Base-by-base conservation (phyloP, 2,329 filamentous ascomycete genomes). In the Neopestalotiopsis sp. region DNA sequence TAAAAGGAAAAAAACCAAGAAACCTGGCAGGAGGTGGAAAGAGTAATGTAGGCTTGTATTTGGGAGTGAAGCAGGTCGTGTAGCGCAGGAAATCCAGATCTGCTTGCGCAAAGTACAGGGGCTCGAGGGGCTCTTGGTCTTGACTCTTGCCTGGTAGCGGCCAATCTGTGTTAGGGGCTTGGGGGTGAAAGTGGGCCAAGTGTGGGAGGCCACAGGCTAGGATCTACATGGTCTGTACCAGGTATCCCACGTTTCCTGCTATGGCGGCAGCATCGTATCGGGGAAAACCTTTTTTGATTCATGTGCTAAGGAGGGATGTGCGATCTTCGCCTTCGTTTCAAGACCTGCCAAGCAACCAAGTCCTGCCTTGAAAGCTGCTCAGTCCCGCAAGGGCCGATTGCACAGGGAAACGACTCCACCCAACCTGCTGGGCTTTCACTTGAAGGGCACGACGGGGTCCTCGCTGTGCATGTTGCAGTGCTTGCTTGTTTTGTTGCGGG, bases 281-380 rank as follows among this genome's bases (percentile, higher is more conserved):
- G 59, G 59, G 59, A 59, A 59, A 62, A 62, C 30, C 59, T 34
- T 62, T 62, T 34, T 40, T 62, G 24, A 28, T 64, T 34, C 40
- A 65, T 65, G 59, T 62, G 59, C 32, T 62, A 40, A 14, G 17
- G 45, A 53, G 45, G 45, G 45, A 24, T 20, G 28, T 61, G 28
- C 56, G 34, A 61, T 67, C 56, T 67, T 32, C 40, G 65, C 38
- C 14, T 40, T 32, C 40, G 38, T 61, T 61, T 57, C 63, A 66
- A 66, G 63, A 57, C 63, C 63, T 66, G 34, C 34, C 34, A 38
- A 38, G 34, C 3, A 38, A 38, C 34, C 63, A 66, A 66, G 63
- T 34, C 63, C 63, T 66, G 63, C 63, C 63, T 66, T 66, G 63
- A 45, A 66, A 66, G 49, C 34, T 66, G 63, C 24, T 57, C 49